Evolutionary conservation across 768 basidiomycete species (phyloP).

Genomic region (Tulasnella sp.): DNA sequence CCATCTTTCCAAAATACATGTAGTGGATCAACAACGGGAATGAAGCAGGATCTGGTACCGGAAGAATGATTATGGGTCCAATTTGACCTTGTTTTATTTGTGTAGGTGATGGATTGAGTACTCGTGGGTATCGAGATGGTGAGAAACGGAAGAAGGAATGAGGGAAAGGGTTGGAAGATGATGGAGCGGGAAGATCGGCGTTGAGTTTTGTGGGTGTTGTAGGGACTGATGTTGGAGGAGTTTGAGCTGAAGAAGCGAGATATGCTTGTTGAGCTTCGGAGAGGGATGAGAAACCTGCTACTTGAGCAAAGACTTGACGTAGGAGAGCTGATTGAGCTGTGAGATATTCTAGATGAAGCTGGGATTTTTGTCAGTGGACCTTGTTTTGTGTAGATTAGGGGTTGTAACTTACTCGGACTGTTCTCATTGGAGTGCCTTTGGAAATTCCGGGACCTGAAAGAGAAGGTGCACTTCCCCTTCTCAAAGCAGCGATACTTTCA

Average conservation of each 20-base stretch:
- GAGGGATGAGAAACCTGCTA: not conserved
- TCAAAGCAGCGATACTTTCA: conserved; percentile 18
- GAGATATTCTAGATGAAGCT: conserved; percentile 75
- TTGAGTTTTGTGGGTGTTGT: conserved; percentile 20
- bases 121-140: conserved; percentile 28
- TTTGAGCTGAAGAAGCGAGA: not conserved
- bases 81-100: not conserved
- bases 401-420: conserved; percentile 44
- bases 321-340: conserved; percentile 71
- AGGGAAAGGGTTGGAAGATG: conserved; percentile 48
- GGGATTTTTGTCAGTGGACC: not conserved
- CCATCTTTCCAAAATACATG: conserved; percentile 67
- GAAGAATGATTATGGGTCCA: conserved; percentile 51
- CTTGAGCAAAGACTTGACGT: conserved; percentile 14
- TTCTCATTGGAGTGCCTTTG: conserved; percentile 23
- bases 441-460: not conserved
- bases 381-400: not conserved
- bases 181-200: conserved; percentile 25
- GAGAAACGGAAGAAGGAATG: conserved; percentile 45
- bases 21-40: conserved; percentile 63
- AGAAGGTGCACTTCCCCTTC: conserved; percentile 11
- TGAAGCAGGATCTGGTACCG: conserved; percentile 59
- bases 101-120: conserved; percentile 1
- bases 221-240: conserved; percentile 26
- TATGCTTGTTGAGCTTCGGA: not conserved